Conservation (phyloP, 441 rosid species). For the Corymbia citriodora region DNA sequence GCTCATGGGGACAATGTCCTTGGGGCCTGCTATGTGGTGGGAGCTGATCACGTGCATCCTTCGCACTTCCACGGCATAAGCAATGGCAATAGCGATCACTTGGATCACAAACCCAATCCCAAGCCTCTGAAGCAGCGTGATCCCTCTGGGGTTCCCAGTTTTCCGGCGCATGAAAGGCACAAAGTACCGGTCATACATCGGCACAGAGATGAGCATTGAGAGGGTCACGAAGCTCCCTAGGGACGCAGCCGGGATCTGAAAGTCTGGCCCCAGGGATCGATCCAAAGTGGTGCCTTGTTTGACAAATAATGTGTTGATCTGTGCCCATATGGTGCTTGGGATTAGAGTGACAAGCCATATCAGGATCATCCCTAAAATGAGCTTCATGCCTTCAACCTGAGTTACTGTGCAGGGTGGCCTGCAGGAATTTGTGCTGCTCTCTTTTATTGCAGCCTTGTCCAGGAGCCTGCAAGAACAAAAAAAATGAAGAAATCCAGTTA, state of each 20-base stretch:
- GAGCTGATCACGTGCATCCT: conserved; percentile 48
- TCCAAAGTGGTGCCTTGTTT: conserved; percentile 88
- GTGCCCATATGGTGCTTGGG: conserved; percentile 87
- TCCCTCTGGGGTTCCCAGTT: conserved; percentile 77
- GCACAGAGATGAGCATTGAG: conserved; percentile 78
- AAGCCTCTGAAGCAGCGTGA: conserved; percentile 69
- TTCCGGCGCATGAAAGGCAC: conserved; percentile 65
- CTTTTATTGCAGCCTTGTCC: conserved; percentile 81
- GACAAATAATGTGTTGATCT: conserved; percentile 81
- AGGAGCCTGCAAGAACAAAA: conserved; percentile 38
- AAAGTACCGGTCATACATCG: conserved; percentile 66
- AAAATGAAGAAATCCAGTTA: neutral
- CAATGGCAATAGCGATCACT: conserved; percentile 52
- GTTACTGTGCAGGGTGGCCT: conserved; percentile 60
- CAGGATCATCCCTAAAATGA: conserved; percentile 53
- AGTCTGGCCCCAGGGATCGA: conserved; percentile 42
- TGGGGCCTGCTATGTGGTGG: conserved; percentile 30
- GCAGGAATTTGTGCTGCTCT: conserved; percentile 9
- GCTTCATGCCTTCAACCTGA: conserved; percentile 77
- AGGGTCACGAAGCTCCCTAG: conserved; percentile 71
- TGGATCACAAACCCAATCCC: conserved; percentile 74
- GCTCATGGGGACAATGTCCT: conserved; percentile 64
- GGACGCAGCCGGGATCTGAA: conserved; percentile 82
- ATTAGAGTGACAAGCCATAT: conserved; percentile 76
- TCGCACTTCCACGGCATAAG: conserved; percentile 55